Evolutionary conservation across 805 yeast genomes (phyloP).

Genomic region (Lachancea sp.): DNA sequence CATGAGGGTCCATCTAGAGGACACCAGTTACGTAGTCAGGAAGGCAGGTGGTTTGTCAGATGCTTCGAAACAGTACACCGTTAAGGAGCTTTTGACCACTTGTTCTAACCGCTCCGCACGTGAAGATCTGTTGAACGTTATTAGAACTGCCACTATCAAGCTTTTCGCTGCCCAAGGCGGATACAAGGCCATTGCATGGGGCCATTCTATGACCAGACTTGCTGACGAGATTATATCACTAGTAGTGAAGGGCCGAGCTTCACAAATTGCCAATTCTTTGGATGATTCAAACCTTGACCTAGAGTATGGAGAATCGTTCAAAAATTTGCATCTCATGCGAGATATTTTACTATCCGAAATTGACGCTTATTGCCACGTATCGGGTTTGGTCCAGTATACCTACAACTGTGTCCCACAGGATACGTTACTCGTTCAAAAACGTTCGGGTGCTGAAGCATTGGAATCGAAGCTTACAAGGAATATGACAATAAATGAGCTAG

Average conservation of each 20-base stretch:
- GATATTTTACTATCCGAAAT: slow-evolving; percentile 71
- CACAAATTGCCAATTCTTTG: slow-evolving; percentile 48
- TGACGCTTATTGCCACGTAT: slow-evolving; percentile 40
- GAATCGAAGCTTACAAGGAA: slow-evolving; percentile 40
- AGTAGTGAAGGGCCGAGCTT: slow-evolving; percentile 84
- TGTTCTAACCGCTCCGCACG: slow-evolving; percentile 51
- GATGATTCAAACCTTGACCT: slow-evolving; percentile 38
- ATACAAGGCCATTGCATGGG: slow-evolving; percentile 56
- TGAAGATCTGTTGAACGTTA: slow-evolving; percentile 52
- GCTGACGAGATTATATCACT: slow-evolving; percentile 75
- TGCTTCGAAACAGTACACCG: not conserved
- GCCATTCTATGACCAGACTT: slow-evolving; percentile 74
- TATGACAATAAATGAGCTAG: slow-evolving; percentile 76
- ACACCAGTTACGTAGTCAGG: slow-evolving; percentile 1
- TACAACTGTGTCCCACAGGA: slow-evolving; percentile 17
- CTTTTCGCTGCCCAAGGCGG: slow-evolving; percentile 40
- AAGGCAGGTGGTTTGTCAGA: not conserved
- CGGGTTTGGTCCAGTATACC: slow-evolving; percentile 34
- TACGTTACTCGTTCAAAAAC: slow-evolving; percentile 19
- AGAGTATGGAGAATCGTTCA: slow-evolving; percentile 32
- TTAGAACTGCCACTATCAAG: slow-evolving; percentile 43
- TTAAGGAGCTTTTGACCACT: slow-evolving; percentile 14
- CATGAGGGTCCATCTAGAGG: slow-evolving; percentile 9
- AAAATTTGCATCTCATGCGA: slow-evolving; percentile 61
- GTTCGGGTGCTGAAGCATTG: slow-evolving; percentile 30